Evolutionary conservation across 2,329 filamentous ascomycete species (phyloP).

Genomic region (Bipolaris gigantea): DNA sequence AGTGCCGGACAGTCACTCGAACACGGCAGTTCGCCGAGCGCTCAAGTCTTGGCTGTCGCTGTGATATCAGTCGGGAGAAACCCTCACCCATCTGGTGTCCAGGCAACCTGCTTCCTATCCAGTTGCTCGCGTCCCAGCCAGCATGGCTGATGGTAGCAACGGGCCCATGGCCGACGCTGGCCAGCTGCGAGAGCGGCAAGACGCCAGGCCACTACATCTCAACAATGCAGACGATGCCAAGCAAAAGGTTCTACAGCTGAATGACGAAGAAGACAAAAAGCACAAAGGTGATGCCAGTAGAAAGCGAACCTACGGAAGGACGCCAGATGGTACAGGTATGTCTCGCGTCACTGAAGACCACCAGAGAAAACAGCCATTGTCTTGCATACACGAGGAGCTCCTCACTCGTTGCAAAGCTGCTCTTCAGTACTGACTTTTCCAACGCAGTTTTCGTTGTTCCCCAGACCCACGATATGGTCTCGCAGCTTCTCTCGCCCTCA

Average conservation of each 20-base stretch:
- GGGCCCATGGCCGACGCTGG: constrained; percentile 30
- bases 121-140: constrained; percentile 14
- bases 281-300: constrained; percentile 56
- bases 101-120: constrained; percentile 12
- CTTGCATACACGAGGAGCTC: background rate
- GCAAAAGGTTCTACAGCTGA: constrained; percentile 53
- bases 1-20: constrained; percentile 6
- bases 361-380: background rate
- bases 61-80: constrained; percentile 22
- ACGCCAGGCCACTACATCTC: constrained; percentile 34
- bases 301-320: constrained; percentile 86
- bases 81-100: constrained; percentile 10
- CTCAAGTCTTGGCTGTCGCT: constrained; percentile 23
- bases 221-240: constrained; percentile 45
- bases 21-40: constrained; percentile 22
- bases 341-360: constrained; percentile 1
- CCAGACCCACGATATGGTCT: constrained; percentile 98
- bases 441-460: constrained; percentile 87
- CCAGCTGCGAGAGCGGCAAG: constrained; percentile 35
- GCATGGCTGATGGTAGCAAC: constrained; percentile 32
- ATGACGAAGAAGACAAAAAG: constrained; percentile 52
- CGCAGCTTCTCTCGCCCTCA: constrained; percentile 89
- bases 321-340: constrained; percentile 86
- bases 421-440: constrained; percentile 20
- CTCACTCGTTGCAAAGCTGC: background rate